phyloP scores from a whole-genome alignment of 208 protist genomes.

The Trypanosoma grayi region DNA sequence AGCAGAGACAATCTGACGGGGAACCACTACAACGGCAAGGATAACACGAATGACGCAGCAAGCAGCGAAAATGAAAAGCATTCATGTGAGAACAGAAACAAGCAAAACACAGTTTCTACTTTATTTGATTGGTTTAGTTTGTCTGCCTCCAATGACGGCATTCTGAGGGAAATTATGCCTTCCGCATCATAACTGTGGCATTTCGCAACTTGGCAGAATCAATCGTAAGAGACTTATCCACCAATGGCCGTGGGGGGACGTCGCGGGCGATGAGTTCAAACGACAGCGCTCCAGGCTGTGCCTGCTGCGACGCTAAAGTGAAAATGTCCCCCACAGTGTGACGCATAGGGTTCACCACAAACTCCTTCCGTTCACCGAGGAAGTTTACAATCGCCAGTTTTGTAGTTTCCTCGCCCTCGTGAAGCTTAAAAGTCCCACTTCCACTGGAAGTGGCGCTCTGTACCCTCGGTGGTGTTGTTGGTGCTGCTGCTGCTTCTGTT shows the following conservation, averaged over 20 bases:
- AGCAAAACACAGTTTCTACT: too few relatives aligned
- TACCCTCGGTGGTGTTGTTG: background rate
- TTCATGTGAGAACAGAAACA: conserved; percentile 20
- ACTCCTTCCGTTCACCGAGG: conserved; percentile 49
- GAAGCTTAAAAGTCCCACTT: conserved; percentile 27
- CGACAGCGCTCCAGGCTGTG: conserved; percentile 31
- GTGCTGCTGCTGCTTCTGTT: background rate
- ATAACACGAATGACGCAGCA: too few relatives aligned
- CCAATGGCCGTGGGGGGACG: conserved; percentile 59
- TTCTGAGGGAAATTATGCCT: too few relatives aligned
- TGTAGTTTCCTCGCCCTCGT: conserved; percentile 44
- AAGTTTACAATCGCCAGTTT: conserved; percentile 65
- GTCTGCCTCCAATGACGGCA: too few relatives aligned
- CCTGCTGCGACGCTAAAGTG: conserved; percentile 37
- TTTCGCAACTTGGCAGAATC: conserved; percentile 59
- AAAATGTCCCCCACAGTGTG: conserved; percentile 82
- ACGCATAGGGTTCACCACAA: conserved; percentile 66
- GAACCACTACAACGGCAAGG: too few relatives aligned
- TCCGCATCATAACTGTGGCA: conserved; percentile 58
- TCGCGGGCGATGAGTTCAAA: conserved; percentile 68
- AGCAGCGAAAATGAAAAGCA: too few relatives aligned
- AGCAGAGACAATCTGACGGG: too few relatives aligned
- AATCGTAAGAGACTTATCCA: conserved; percentile 38
- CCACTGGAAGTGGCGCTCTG: conserved; percentile 9
- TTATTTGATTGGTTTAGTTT: too few relatives aligned